phyloP scores from a whole-genome alignment of 257 asterid species.

The Leptodermis oblonga region DNA sequence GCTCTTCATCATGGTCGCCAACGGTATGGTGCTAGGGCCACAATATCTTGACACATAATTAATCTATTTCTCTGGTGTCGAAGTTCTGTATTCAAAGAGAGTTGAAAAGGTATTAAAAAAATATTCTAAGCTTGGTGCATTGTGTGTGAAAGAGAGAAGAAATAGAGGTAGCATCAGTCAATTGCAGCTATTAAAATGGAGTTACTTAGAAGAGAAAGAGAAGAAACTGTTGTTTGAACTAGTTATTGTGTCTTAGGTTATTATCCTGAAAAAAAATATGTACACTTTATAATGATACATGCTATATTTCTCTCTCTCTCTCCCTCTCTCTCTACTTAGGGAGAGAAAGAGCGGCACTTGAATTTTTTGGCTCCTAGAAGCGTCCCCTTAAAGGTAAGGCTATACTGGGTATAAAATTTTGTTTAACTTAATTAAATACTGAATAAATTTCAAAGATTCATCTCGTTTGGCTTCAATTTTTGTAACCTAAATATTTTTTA shows the following conservation, averaged over 20 bases:
- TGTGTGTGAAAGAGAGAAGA: slow-evolving; percentile 81
- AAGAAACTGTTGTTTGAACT: slow-evolving; percentile 48
- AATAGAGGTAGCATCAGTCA: slow-evolving; percentile 59
- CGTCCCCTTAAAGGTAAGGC: too few species aligned
- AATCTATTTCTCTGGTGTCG: slow-evolving; percentile 90
- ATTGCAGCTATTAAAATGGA: slow-evolving; percentile 73
- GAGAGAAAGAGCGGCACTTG: too few species aligned
- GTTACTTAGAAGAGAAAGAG: slow-evolving; percentile 69
- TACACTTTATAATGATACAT: too few species aligned
- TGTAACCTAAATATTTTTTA: too few species aligned
- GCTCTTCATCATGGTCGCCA: slow-evolving; percentile 96
- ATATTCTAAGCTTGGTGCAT: slow-evolving; percentile 84
- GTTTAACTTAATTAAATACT: too few species aligned
- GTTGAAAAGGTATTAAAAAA: slow-evolving; percentile 76
- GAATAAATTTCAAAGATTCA: too few species aligned
- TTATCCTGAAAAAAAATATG: not conserved
- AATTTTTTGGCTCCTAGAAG: too few species aligned
- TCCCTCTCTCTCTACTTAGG: too few species aligned
- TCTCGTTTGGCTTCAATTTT: too few species aligned
- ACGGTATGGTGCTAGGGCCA: slow-evolving; percentile 98
- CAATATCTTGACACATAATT: slow-evolving; percentile 75
- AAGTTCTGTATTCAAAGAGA: slow-evolving; percentile 93
- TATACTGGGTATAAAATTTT: too few species aligned
- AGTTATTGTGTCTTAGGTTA: not conserved
- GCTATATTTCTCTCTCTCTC: too few species aligned